These are phyloP conservation scores for Arabidopsis hybrid DNA, from an alignment of 441 rosid genomes.

Conservation along the genomic window DNA sequence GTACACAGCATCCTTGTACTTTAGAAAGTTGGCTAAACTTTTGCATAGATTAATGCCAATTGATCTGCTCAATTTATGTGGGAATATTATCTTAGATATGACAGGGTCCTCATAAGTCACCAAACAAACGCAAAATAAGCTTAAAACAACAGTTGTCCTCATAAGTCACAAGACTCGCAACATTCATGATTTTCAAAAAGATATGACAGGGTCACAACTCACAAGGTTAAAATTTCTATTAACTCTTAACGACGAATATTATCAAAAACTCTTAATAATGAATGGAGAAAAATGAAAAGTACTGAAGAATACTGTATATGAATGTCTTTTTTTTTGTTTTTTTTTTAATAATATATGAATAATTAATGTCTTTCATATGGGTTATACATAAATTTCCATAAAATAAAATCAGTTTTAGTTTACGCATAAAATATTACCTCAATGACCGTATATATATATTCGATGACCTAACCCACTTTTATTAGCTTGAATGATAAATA, in stretches of 20 bases:
- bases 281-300: not conserved
- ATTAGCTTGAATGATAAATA: conserved; percentile 27
- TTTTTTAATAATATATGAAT: too few species aligned
- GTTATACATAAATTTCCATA: not conserved
- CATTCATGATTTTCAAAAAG: conserved; percentile 7
- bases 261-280: not conserved
- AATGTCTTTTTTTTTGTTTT: not conserved
- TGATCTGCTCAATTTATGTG: conserved; percentile 17
- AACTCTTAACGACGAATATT: not conserved
- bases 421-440: not conserved
- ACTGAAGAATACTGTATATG: not conserved
- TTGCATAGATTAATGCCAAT: conserved; percentile 32
- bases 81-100: conserved; percentile 33
- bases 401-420: not conserved
- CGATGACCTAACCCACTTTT: conserved; percentile 45
- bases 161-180: not conserved
- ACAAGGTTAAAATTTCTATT: not conserved
- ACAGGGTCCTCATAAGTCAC: not conserved
- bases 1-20: conserved; percentile 41
- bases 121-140: not conserved
- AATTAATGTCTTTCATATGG: not conserved
- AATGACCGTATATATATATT: not conserved
- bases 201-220: not conserved
- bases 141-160: not conserved
- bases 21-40: conserved; percentile 30